Evolutionary conservation across 2,329 filamentous ascomycete genomes (phyloP), one percentile per base, ranked within the genome.

Genomic region (Aspergillus vadensis): DNA sequence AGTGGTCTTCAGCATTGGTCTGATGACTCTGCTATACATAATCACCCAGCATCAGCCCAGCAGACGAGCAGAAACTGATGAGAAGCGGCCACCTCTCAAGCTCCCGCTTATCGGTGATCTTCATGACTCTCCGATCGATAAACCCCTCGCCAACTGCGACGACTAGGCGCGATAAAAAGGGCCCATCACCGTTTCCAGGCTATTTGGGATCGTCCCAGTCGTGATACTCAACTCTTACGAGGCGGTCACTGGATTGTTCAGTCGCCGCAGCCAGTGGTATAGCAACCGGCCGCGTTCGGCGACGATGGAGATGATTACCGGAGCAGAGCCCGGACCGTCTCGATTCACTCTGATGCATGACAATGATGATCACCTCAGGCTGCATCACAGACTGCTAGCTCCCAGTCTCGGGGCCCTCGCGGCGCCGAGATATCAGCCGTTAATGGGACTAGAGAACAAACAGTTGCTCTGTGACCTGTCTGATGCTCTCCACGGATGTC

Each of bases 361-460:
- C 4, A 81, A 84, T 67, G 81, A 82, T 50, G 82, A 83, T 57
- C 75, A 77, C 21, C 83, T 81, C 75, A 79, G 75, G 49, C 67
- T 79, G 8, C 72, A 82, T 41, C 74, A 82, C 41, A 80, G 76
- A 51, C 72, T 82, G 8, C 71, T 81, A 2, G 76, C 81, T 57
- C 78, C 81, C 47, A 80, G 81, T n/a, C 74, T 84, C 19, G 82
- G 80, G 1, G 78, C 80, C 1, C 77, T 75, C 43, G 79, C 80
- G 0, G 68, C 83, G 30, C 68, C 76, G 14, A 68, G 79, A 15
- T 85, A 83, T 67, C 81, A 81, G 65, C 79, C 80, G 0, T 72
- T 82, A 5, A 82, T 84, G 69, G 79, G 81, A 38, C 80, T 82
- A 2, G 82, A 85, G 63, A 77, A 79, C 8, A 76, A 73, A 7